These are phyloP conservation scores for Prunus salicina DNA, from an alignment of 306 rosid genomes.

Conservation along the genomic window DNA sequence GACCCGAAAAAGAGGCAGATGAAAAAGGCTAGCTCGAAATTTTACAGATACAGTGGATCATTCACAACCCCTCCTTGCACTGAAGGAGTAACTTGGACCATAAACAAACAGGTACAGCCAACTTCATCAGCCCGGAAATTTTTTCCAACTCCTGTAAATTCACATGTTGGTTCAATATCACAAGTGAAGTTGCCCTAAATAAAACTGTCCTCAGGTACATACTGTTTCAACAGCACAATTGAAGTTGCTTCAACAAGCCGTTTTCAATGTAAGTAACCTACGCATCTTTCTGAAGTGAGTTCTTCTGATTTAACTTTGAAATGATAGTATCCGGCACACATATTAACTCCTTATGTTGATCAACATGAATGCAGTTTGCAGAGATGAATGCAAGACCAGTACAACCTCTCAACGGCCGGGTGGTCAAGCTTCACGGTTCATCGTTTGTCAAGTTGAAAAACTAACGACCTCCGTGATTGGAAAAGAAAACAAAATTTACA, in stretches of 20 bases:
- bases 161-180: not conserved
- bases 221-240: slow-evolving; percentile 43
- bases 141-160: not conserved
- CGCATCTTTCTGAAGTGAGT: not conserved
- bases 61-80: slow-evolving; percentile 79
- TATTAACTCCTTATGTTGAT: not conserved
- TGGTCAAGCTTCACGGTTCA: slow-evolving; percentile 4
- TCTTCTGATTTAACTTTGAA: not conserved
- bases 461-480: not conserved
- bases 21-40: slow-evolving; percentile 39
- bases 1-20: slow-evolving; percentile 4
- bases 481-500: not conserved
- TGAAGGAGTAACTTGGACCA: slow-evolving; percentile 72
- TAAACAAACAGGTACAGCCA: slow-evolving; percentile 46
- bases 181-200: not conserved
- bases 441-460: not conserved
- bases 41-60: slow-evolving; percentile 66
- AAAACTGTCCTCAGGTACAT: slow-evolving; percentile 28
- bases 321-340: not conserved
- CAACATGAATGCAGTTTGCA: slow-evolving; percentile 28
- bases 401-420: slow-evolving; percentile 30
- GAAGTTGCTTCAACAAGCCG: slow-evolving; percentile 45
- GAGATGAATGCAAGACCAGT: slow-evolving; percentile 34
- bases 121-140: not conserved
- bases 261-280: slow-evolving; percentile 51